phyloP scores from a whole-genome alignment of 192 early-diverging fungal species.

The Neocallimastix lanati region DNA sequence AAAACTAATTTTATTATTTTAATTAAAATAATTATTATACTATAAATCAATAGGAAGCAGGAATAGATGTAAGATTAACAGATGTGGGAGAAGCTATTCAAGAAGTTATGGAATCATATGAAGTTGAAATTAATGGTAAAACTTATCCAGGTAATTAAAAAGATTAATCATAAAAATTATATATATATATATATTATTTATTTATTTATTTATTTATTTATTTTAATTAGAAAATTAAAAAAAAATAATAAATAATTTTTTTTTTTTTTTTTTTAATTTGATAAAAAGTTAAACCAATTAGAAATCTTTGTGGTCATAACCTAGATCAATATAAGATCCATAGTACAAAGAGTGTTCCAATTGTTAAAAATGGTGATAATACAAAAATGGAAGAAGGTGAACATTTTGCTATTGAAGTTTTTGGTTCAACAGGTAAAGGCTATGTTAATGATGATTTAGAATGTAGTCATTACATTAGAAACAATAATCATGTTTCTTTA shows the following conservation, averaged over 20 bases:
- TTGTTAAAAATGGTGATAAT: conserved; percentile 65
- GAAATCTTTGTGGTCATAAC: conserved; percentile 90
- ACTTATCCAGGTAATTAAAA: conserved; percentile 45
- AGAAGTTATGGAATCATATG: conserved; percentile 94
- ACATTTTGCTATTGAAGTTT: conserved; percentile 89
- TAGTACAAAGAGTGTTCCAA: conserved; percentile 83
- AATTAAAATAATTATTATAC: no score
- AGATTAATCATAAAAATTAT: no score
- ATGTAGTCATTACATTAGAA: conserved; percentile 75
- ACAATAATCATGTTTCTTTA: conserved; percentile 32
- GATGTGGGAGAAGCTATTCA: conserved; percentile 92
- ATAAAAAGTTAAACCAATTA: conserved; percentile 82
- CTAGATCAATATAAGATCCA: conserved; percentile 86
- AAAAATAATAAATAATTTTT: no score
- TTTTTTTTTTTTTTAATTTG: no score
- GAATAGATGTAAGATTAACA: conserved; percentile 83
- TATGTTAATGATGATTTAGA: conserved; percentile 77
- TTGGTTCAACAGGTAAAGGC: conserved; percentile 82
- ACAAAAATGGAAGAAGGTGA: conserved; percentile 96
- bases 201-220: no score
- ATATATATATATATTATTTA: no score
- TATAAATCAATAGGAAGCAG: conserved; percentile 42
- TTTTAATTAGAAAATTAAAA: no score
- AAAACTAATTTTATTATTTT: no score
- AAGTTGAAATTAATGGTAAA: conserved; percentile 85